These are phyloP conservation scores for Ophiosphaerella korrae DNA, from an alignment of 2,329 filamentous ascomycete species.

Conservation along the genomic window DNA sequence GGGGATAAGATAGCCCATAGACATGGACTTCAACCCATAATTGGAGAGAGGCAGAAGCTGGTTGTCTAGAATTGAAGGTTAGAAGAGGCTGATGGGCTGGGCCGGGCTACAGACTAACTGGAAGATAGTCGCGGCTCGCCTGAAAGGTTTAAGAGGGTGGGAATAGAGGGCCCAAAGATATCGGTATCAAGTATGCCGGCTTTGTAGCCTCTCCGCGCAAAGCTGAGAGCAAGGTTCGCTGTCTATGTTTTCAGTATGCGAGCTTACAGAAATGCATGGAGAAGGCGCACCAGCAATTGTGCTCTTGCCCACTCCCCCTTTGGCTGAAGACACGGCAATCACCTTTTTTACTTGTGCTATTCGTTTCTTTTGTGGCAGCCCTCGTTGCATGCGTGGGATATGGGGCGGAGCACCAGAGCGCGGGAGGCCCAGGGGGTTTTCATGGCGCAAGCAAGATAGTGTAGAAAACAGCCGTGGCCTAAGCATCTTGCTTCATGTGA, in stretches of 20 bases:
- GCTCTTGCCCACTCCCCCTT: constrained; percentile 97
- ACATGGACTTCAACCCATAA: constrained; percentile 98
- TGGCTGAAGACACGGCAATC: constrained; percentile 96
- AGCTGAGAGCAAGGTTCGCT: constrained; percentile 83
- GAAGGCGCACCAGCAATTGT: constrained; percentile 74
- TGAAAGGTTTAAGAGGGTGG: constrained; percentile 81
- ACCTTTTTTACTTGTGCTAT: constrained; percentile 87
- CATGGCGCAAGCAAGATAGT: constrained; percentile 64
- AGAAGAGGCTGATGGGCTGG: neutral
- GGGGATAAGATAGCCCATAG: constrained; percentile 90
- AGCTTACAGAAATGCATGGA: neutral
- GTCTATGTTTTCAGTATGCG: constrained; percentile 5
- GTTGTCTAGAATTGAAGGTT: constrained; percentile 61
- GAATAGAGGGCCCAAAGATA: constrained; percentile 95
- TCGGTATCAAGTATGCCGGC: constrained; percentile 92
- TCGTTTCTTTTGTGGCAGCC: constrained; percentile 77
- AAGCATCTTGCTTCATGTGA: constrained; percentile 15
- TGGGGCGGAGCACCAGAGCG: constrained; percentile 69
- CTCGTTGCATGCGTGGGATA: constrained; percentile 77
- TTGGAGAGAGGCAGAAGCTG: constrained; percentile 86
- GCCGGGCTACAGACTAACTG: constrained; percentile 57
- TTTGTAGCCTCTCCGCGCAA: constrained; percentile 79
- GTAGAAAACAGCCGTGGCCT: constrained; percentile 61
- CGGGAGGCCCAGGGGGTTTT: constrained; percentile 88
- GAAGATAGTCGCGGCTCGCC: constrained; percentile 77